A percentile compares a stretch with the other conserved stretches of the same genome.
phyloP scores from a whole-genome alignment of 1,284 basidiomycete genomes.

The Exobasidium cylindrosporum region DNA sequence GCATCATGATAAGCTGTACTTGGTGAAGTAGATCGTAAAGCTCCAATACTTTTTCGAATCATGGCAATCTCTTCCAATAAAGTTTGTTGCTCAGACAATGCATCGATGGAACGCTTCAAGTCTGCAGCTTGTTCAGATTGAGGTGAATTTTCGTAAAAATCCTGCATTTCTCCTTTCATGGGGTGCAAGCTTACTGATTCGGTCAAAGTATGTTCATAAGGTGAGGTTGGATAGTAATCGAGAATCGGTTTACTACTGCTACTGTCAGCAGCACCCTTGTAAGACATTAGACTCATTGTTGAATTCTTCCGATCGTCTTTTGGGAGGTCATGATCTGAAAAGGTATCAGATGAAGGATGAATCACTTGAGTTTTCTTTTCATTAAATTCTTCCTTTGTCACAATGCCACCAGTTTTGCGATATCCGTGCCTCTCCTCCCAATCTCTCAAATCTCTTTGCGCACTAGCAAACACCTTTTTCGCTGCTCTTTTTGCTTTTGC shows the following conservation, averaged over 20 bases:
- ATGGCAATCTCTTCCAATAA: not conserved
- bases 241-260: not conserved
- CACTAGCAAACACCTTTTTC: slow-evolving; percentile 67
- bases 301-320: not conserved
- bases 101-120: not conserved
- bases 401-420: not conserved
- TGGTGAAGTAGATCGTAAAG: not conserved
- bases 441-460: slow-evolving; percentile 68
- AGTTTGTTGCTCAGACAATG: not conserved
- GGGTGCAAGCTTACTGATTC: not conserved
- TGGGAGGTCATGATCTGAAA: not conserved
- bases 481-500: slow-evolving; percentile 74
- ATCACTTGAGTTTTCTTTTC: not conserved
- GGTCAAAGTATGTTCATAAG: not conserved
- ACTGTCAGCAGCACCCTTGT: not conserved
- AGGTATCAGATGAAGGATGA: not conserved
- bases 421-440: slow-evolving; percentile 84
- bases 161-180: not conserved
- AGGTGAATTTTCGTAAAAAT: not conserved
- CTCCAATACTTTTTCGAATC: slow-evolving; percentile 1
- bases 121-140: not conserved
- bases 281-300: not conserved
- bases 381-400: not conserved
- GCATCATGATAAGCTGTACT: not conserved
- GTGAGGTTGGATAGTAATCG: not conserved